phyloP scores from a whole-genome alignment of 2,329 filamentous ascomycete species.

The Penicillium hordei region DNA sequence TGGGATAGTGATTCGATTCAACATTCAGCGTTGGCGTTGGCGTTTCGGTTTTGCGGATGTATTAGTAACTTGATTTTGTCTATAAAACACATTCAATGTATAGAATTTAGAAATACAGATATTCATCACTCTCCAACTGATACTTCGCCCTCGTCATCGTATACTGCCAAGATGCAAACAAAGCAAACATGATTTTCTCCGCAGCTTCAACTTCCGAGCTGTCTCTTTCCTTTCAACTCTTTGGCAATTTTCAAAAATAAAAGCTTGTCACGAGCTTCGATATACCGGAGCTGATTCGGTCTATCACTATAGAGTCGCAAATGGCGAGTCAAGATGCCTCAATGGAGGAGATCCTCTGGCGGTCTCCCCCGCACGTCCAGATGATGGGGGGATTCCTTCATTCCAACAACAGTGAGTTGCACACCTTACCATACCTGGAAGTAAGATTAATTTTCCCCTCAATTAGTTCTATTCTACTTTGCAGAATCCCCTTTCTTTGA shows the following conservation, averaged over 20 bases:
- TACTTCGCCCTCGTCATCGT: not conserved
- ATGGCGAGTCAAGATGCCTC: conserved; percentile 41
- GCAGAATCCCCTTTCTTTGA: conserved; percentile 65
- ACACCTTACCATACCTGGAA: not conserved
- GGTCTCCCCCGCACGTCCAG: conserved; percentile 46
- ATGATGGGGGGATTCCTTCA: conserved; percentile 49
- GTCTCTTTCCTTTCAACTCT: not conserved
- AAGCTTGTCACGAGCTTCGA: not conserved
- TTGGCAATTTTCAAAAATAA: not conserved
- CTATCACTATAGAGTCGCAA: not conserved
- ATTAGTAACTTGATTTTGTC: not conserved
- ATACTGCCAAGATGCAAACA: conserved; percentile 28
- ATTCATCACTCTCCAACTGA: not conserved
- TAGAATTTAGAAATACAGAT: not conserved
- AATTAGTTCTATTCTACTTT: conserved; percentile 61
- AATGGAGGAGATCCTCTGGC: conserved; percentile 48
- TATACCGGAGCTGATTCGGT: not conserved
- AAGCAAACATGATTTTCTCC: conserved; percentile 26
- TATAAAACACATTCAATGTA: not conserved
- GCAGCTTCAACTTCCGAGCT: conserved; percentile 4
- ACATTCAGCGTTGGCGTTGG: conserved; percentile 32
- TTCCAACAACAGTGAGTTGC: conserved; percentile 45
- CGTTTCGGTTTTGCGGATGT: conserved; percentile 9
- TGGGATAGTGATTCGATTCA: conserved; percentile 28
- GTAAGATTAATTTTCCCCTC: not conserved